Conservation (phyloP, 2,329 filamentous ascomycete genomes). For the Hymenoscyphus fructigenus region DNA sequence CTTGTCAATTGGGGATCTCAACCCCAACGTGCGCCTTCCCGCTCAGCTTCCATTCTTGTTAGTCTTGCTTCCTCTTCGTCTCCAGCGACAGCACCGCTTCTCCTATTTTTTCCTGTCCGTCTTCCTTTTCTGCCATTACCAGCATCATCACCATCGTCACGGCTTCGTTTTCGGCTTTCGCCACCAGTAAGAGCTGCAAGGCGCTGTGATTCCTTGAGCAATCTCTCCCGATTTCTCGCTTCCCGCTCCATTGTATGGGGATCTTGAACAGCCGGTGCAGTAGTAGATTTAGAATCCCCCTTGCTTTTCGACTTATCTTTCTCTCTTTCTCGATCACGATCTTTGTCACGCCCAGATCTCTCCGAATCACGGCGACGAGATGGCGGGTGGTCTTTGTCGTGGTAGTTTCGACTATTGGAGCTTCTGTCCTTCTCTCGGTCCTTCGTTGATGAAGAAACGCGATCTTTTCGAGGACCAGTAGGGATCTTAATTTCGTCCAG, state of each 20-base stretch:
- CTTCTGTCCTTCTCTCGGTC: conserved; percentile 39
- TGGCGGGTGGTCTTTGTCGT: conserved; percentile 36
- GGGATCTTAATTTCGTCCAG: conserved; percentile 32
- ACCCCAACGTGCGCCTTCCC: conserved; percentile 47
- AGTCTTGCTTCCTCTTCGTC: conserved; percentile 37
- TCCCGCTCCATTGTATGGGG: conserved; percentile 67
- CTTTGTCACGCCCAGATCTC: conserved; percentile 34
- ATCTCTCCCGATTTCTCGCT: conserved; percentile 62
- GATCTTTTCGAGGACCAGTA: conserved; percentile 33
- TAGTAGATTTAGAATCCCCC: conserved; percentile 10
- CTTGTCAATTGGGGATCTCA: conserved; percentile 11
- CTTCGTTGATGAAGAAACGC: conserved; percentile 28
- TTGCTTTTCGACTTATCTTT: conserved; percentile 28
- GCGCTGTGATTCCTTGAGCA: conserved; percentile 67
- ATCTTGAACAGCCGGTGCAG: conserved; percentile 25
- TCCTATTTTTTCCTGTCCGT: conserved; percentile 47
- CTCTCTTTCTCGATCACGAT: conserved; percentile 46
- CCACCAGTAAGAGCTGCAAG: conserved; percentile 54
- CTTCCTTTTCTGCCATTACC: conserved; percentile 41
- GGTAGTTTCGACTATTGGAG: conserved; percentile 20
- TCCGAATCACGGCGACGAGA: conserved; percentile 44
- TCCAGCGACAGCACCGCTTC: conserved; percentile 24
- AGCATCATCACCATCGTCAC: conserved; percentile 45
- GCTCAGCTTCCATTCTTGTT: conserved; percentile 55
- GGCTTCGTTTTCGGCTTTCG: conserved; percentile 42